phyloP scores from a whole-genome alignment of 345 rosid genomes.

The Aquilaria yunnanensis region DNA sequence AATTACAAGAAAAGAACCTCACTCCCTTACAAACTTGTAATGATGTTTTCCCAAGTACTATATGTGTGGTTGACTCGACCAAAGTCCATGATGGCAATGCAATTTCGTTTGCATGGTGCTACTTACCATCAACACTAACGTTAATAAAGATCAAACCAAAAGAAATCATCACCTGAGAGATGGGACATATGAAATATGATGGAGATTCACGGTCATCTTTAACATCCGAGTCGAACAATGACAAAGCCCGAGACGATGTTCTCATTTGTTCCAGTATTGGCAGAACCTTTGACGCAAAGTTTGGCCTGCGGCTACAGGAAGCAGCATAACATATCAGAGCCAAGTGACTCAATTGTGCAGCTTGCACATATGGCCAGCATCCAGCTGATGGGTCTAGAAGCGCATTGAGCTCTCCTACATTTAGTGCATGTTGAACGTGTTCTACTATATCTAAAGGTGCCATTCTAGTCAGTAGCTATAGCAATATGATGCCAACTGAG shows the following conservation, averaged over 20 bases:
- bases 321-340: conserved; percentile 23
- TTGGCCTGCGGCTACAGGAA: conserved; percentile 18
- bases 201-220: conserved; percentile 12
- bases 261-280: conserved; percentile 14
- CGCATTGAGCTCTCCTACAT: conserved; percentile 1
- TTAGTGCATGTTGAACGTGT: neutral
- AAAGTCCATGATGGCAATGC: neutral
- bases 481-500: conserved; percentile 23
- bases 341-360: conserved; percentile 12
- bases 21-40: too few relatives aligned
- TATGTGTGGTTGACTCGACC: neutral
- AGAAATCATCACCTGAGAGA: conserved; percentile 15
- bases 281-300: conserved; percentile 23
- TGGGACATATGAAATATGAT: conserved; percentile 20
- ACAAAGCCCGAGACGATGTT: conserved; percentile 7
- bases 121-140: too few relatives aligned
- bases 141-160: neutral
- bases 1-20: too few relatives aligned
- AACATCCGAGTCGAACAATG: conserved; percentile 1
- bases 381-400: conserved; percentile 24
- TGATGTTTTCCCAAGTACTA: too few relatives aligned
- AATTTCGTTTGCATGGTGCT: neutral
- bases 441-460: conserved; percentile 5
- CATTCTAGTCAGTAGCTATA: conserved; percentile 22
- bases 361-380: conserved; percentile 22